A percentile compares a stretch with the other conserved stretches of the same genome.
Evolutionary conservation across 371 early-diverging fungal species (phyloP).

Genomic region (Mucor circinelloides): DNA sequence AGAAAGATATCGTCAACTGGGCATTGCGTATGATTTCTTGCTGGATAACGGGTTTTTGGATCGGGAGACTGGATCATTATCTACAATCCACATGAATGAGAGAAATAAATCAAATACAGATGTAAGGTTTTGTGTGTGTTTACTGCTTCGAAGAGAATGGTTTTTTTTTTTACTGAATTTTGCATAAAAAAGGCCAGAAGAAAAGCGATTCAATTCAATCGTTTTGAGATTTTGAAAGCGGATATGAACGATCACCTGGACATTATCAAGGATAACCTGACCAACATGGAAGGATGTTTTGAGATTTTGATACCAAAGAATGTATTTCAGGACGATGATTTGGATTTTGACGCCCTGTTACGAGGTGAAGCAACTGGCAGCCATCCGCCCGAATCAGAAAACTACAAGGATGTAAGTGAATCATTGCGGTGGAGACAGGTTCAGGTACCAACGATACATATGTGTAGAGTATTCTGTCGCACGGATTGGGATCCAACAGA

Average conservation of each 20-base stretch:
- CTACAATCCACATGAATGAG: constrained; percentile 28
- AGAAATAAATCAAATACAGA: constrained; percentile 19
- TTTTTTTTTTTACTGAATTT: too few relatives aligned
- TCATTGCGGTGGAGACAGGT: not conserved
- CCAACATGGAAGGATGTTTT: constrained; percentile 60
- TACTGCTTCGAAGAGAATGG: not conserved
- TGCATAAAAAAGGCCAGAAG: constrained; percentile 26
- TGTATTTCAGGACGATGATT: constrained; percentile 5
- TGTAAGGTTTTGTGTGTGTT: constrained; percentile 13
- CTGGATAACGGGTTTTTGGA: constrained; percentile 30
- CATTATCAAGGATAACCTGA: constrained; percentile 54
- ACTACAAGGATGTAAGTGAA: constrained; percentile 29
- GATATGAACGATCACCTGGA: constrained; percentile 50
- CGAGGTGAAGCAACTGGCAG: constrained; percentile 21
- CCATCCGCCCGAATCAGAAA: not conserved
- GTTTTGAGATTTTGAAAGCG: constrained; percentile 38
- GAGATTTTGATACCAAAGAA: constrained; percentile 60
- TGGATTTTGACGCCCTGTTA: constrained; percentile 41
- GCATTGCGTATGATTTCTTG: constrained; percentile 61
- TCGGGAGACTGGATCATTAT: not conserved
- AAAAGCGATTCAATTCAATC: constrained; percentile 43
- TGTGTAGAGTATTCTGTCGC: constrained; percentile 34
- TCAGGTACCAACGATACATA: not conserved
- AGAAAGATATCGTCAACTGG: constrained; percentile 49
- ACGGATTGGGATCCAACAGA: constrained; percentile 67